Conservation (phyloP, 2,329 filamentous ascomycete species). For the Dichotomopilus funicola region DNA sequence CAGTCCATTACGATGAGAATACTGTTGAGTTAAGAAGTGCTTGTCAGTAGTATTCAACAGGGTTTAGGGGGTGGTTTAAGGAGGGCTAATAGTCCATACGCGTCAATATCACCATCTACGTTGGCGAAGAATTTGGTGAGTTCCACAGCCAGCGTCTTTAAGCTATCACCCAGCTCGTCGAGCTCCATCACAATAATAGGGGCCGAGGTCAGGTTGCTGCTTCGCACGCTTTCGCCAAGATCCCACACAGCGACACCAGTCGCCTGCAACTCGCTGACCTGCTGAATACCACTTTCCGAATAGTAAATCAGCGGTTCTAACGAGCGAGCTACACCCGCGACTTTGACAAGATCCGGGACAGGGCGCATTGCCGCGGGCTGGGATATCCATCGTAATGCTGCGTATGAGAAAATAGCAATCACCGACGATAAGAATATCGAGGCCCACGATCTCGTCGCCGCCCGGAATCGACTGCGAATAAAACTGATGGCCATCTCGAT, state of each 20-base stretch:
- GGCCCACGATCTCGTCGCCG: constrained; percentile 62
- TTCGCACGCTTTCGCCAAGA: constrained; percentile 80
- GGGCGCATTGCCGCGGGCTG: constrained; percentile 60
- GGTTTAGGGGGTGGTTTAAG: not conserved
- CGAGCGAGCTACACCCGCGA: constrained; percentile 80
- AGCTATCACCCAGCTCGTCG: constrained; percentile 76
- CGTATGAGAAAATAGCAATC: constrained; percentile 57
- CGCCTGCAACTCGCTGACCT: constrained; percentile 82
- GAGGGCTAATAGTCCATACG: constrained; percentile 37
- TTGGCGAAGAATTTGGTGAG: constrained; percentile 89
- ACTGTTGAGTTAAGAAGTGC: constrained; percentile 31
- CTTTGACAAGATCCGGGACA: constrained; percentile 81
- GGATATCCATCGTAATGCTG: constrained; percentile 59
- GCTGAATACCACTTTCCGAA: constrained; percentile 78
- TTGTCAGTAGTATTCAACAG: not conserved
- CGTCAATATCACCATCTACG: constrained; percentile 88
- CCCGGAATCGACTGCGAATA: constrained; percentile 51
- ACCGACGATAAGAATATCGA: constrained; percentile 58
- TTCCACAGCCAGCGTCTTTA: constrained; percentile 78
- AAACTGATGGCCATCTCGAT: constrained; percentile 67
- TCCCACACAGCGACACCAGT: constrained; percentile 94
- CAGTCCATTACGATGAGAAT: constrained; percentile 96
- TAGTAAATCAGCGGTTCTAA: constrained; percentile 95
- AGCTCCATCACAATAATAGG: constrained; percentile 79
- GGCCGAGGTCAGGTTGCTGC: constrained; percentile 85